These are phyloP conservation scores for Penicillium sclerotigenum DNA, from an alignment of 2,329 filamentous ascomycete species.

Conservation along the genomic window DNA sequence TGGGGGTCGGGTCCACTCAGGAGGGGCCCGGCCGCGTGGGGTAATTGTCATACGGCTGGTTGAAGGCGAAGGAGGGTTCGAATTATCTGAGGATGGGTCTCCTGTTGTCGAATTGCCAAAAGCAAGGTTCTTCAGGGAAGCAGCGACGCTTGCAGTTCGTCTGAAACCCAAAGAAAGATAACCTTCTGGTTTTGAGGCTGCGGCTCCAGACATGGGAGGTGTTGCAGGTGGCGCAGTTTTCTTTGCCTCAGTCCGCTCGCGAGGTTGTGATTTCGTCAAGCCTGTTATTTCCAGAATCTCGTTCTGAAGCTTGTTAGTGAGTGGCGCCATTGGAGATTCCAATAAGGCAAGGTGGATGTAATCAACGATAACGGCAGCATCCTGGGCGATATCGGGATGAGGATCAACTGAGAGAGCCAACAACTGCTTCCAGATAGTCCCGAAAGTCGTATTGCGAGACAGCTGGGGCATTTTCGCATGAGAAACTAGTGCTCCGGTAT, in stretches of 20 bases:
- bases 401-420: conserved; percentile 89
- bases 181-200: conserved; percentile 55
- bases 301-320: conserved; percentile 69
- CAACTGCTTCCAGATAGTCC: conserved; percentile 90
- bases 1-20: conserved; percentile 63
- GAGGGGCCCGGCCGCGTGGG: conserved; percentile 51
- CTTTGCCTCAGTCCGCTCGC: conserved; percentile 35
- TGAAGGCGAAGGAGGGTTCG: conserved; percentile 30
- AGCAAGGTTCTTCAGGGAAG: conserved; percentile 61
- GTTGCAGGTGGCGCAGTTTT: conserved; percentile 43
- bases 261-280: conserved; percentile 39
- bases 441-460: conserved; percentile 86
- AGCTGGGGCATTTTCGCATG: conserved; percentile 32
- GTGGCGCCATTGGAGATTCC: conserved; percentile 68
- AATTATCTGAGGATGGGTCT: conserved; percentile 27
- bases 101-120: conserved; percentile 47
- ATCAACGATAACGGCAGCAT: conserved; percentile 82
- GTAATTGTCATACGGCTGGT: conserved; percentile 40
- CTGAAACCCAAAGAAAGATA: conserved; percentile 61
- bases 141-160: conserved; percentile 63
- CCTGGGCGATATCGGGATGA: conserved; percentile 85
- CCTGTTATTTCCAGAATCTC: conserved; percentile 50
- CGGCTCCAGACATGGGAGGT: conserved; percentile 45
- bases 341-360: conserved; percentile 75
- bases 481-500: conserved; percentile 24